Evolutionary conservation across 352 stramenopile genomes (phyloP).

Genomic region (Plasmopara halstedii): DNA sequence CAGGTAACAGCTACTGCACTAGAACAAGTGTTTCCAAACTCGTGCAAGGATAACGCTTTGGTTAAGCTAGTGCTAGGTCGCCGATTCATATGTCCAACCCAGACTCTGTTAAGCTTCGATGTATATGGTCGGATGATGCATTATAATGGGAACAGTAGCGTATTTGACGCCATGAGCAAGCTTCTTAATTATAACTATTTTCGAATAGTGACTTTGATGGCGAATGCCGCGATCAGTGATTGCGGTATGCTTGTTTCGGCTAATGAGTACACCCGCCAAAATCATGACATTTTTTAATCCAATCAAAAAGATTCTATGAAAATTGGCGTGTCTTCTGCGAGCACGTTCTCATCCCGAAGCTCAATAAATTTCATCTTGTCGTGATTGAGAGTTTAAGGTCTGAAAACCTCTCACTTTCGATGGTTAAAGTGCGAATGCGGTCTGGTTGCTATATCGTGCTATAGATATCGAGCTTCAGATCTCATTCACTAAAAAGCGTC

Average conservation of each 20-base stretch:
- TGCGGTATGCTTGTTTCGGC: constrained; percentile 19
- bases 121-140: constrained; percentile 10
- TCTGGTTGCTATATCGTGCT: too few species aligned
- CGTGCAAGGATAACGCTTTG: constrained; percentile 9
- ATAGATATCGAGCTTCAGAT: too few species aligned
- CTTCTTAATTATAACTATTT: constrained; percentile 13
- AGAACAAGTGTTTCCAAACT: constrained; percentile 20
- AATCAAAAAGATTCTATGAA: not conserved
- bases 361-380: constrained; percentile 21
- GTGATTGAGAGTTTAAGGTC: constrained; percentile 1
- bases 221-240: constrained; percentile 20
- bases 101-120: constrained; percentile 29
- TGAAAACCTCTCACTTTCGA: too few species aligned
- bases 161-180: constrained; percentile 25
- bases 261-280: constrained; percentile 1
- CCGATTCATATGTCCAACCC: constrained; percentile 22
- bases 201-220: constrained; percentile 16
- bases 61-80: constrained; percentile 7
- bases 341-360: not conserved
- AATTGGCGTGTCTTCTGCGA: not conserved
- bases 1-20: constrained; percentile 13
- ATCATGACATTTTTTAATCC: too few species aligned
- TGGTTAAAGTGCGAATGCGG: too few species aligned
- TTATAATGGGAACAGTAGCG: constrained; percentile 29
- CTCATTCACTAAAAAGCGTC: too few species aligned